Evolutionary conservation across 345 rosid species (phyloP).

Genomic region (Bruguiera sexangula): DNA sequence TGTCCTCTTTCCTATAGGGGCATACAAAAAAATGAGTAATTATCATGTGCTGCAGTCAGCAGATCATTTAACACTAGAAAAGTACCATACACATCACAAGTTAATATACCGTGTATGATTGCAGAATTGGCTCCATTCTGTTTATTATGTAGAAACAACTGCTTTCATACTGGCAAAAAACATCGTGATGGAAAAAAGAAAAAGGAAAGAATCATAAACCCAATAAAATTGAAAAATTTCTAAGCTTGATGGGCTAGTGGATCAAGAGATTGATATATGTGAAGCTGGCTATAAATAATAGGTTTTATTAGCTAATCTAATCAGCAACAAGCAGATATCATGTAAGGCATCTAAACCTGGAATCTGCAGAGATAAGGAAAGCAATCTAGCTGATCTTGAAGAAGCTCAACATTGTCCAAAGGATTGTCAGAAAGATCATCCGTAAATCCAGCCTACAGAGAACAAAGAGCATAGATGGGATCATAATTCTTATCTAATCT

Average conservation of each 20-base stretch:
- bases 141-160: slow-evolving; percentile 80
- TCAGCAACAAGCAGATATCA: slow-evolving; percentile 1
- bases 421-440: slow-evolving; percentile 87
- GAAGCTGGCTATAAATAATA: slow-evolving; percentile 1
- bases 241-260: neutral
- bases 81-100: slow-evolving; percentile 7
- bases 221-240: neutral
- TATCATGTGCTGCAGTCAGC: slow-evolving; percentile 5
- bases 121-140: slow-evolving; percentile 90
- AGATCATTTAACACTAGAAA: slow-evolving; percentile 5
- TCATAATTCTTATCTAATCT: neutral
- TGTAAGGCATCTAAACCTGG: slow-evolving; percentile 54
- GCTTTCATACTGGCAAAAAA: slow-evolving; percentile 72
- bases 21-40: slow-evolving; percentile 12
- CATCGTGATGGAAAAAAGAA: neutral
- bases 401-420: slow-evolving; percentile 93
- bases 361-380: slow-evolving; percentile 97
- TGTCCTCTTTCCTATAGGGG: slow-evolving; percentile 70
- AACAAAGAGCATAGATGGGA: slow-evolving; percentile 10
- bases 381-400: slow-evolving; percentile 98
- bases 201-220: slow-evolving; percentile 6
- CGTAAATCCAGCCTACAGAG: slow-evolving; percentile 65
- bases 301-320: neutral
- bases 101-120: slow-evolving; percentile 75
- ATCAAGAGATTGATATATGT: slow-evolving; percentile 1